Evolutionary conservation across 2,329 filamentous ascomycete species (phyloP).

Genomic region (Myriosclerotinia scirpicola): DNA sequence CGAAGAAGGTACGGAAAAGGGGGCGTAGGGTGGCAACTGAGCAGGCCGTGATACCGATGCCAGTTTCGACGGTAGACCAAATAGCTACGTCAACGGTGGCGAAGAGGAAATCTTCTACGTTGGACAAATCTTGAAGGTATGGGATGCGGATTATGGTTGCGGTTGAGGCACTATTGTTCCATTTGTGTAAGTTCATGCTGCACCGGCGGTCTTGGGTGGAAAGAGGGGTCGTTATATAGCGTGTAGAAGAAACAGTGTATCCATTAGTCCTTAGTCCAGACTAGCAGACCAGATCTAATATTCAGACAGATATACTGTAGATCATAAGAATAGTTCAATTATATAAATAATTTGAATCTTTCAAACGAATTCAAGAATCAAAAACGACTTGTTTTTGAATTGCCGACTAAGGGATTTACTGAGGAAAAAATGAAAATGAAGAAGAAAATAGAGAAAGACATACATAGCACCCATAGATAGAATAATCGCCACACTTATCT

Average conservation of each 20-base stretch:
- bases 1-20: slow-evolving; percentile 38
- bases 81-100: slow-evolving; percentile 45
- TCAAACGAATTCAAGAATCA: too few relatives aligned
- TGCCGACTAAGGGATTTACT: too few relatives aligned
- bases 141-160: slow-evolving; percentile 47
- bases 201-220: too few relatives aligned
- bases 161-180: slow-evolving; percentile 40
- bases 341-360: too few relatives aligned
- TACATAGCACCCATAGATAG: slow-evolving; percentile 43
- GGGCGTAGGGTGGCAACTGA: slow-evolving; percentile 45
- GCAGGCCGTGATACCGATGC: slow-evolving; percentile 45
- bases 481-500: slow-evolving; percentile 41
- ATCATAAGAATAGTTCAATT: too few relatives aligned
- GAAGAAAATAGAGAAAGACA: slow-evolving; percentile 23
- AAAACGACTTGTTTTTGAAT: too few relatives aligned
- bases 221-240: neutral
- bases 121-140: slow-evolving; percentile 43
- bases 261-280: too few relatives aligned
- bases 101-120: slow-evolving; percentile 43
- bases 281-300: too few relatives aligned
- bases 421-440: neutral
- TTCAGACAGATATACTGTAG: too few relatives aligned
- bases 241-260: too few relatives aligned
- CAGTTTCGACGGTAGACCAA: slow-evolving; percentile 47
- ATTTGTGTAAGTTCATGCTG: slow-evolving; percentile 2